Evolutionary conservation across 1,284 basidiomycete genomes (phyloP).

Genomic region (Boletus calvinii): DNA sequence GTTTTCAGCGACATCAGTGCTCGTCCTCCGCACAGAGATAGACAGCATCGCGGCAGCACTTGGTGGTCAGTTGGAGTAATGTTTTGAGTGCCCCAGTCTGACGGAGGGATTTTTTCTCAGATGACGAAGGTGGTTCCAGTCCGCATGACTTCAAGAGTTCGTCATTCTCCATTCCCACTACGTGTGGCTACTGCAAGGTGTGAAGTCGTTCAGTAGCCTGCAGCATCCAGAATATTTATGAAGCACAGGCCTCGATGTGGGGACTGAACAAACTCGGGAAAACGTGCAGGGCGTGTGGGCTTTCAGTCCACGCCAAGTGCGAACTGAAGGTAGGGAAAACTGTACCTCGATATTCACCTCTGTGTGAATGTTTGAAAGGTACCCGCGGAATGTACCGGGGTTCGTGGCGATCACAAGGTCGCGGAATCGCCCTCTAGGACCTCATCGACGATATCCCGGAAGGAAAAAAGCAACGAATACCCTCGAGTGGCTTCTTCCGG

Average conservation of each 20-base stretch:
- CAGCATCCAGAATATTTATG: conserved; percentile 3
- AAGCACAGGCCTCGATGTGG: conserved; percentile 75
- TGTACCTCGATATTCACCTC: conserved; percentile 1
- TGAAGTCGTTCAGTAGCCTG: conserved; percentile 10
- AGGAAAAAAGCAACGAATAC: conserved; percentile 23
- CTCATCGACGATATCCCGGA: conserved; percentile 36
- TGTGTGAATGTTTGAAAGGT: conserved; percentile 45
- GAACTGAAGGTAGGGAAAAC: conserved; percentile 65
- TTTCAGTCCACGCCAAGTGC: conserved; percentile 82
- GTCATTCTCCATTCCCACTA: conserved; percentile 79
- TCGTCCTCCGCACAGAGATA: conserved; percentile 57
- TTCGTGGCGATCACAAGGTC: conserved; percentile 24
- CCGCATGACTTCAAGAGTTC: conserved; percentile 82
- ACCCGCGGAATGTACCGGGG: conserved; percentile 64
- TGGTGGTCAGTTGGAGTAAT: conserved; percentile 48
- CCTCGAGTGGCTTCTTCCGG: conserved; percentile 6
- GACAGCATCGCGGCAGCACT: conserved; percentile 62
- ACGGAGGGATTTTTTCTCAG: conserved; percentile 36
- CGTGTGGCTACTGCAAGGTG: conserved; percentile 80
- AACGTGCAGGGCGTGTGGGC: conserved; percentile 73
- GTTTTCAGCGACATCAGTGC: conserved; percentile 53
- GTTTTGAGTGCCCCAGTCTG: background rate
- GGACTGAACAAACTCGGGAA: conserved; percentile 83
- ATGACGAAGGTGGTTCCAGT: conserved; percentile 65
- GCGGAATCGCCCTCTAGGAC: conserved; percentile 29